Evolutionary conservation across 164 flowering plant genomes (phyloP).

Genomic region (Litsea cubeba): DNA sequence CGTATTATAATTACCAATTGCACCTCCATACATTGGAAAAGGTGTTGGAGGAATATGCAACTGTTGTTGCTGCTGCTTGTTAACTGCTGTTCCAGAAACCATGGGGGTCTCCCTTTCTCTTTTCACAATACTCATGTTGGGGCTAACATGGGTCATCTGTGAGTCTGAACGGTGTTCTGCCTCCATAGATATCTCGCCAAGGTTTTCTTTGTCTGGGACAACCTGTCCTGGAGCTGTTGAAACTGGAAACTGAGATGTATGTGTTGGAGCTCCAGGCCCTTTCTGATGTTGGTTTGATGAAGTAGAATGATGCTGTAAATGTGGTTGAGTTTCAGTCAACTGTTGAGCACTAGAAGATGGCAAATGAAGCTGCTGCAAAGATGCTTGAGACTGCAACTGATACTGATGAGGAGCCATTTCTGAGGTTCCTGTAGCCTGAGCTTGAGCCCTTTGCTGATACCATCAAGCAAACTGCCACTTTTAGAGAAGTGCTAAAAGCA

Average conservation of each 20-base stretch:
- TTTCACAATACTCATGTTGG: slow-evolving; percentile 22
- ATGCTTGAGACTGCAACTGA: slow-evolving; percentile 37
- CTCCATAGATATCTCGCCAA: slow-evolving; percentile 10
- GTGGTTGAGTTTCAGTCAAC: slow-evolving; percentile 25
- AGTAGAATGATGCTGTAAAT: neutral
- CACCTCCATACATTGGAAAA: slow-evolving; percentile 54
- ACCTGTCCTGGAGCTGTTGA: slow-evolving; percentile 11
- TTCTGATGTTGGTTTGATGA: slow-evolving; percentile 25
- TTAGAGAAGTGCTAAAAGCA: neutral
- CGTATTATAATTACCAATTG: slow-evolving; percentile 38
- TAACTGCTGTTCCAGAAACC: slow-evolving; percentile 39
- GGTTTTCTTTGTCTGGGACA: slow-evolving; percentile 7
- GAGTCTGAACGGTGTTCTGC: slow-evolving; percentile 30
- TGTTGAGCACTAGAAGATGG: slow-evolving; percentile 32
- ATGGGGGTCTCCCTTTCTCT: slow-evolving; percentile 49
- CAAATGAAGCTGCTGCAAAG: slow-evolving; percentile 34
- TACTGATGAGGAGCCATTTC: slow-evolving; percentile 31
- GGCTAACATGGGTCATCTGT: slow-evolving; percentile 37
- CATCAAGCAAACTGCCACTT: neutral
- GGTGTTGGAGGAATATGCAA: slow-evolving; percentile 54
- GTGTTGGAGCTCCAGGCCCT: slow-evolving; percentile 22
- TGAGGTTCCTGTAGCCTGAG: slow-evolving; percentile 28
- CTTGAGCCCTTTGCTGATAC: slow-evolving; percentile 17
- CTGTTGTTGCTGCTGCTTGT: slow-evolving; percentile 42
- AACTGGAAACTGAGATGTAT: slow-evolving; percentile 21